phyloP scores from a whole-genome alignment of 768 basidiomycete species.

The Termitomyces sp. region DNA sequence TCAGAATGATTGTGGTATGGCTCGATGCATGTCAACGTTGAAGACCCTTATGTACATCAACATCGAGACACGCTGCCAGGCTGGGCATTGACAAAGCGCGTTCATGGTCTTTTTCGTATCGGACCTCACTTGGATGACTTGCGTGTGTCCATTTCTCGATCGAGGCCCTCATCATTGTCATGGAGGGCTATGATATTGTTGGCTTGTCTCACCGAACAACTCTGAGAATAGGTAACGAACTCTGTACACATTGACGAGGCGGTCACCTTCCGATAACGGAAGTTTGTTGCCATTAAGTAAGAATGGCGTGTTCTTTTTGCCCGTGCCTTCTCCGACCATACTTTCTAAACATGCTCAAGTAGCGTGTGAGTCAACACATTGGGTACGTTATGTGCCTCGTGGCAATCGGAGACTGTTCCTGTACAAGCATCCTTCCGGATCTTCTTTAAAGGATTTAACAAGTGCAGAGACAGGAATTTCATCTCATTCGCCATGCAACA shows the following conservation, averaged over 20 bases:
- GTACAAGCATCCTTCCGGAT: not conserved
- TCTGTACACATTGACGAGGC: not conserved
- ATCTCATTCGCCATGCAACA: conserved; percentile 29
- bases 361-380: not conserved
- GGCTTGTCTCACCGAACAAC: not conserved
- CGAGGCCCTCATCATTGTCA: not conserved
- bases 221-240: not conserved
- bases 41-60: not conserved
- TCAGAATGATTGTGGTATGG: not conserved
- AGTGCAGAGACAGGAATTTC: not conserved
- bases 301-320: not conserved
- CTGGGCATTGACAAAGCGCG: not conserved
- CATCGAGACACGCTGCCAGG: not conserved
- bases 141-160: not conserved
- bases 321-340: not conserved
- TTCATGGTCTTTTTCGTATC: not conserved
- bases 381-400: not conserved
- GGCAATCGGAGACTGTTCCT: not conserved
- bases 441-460: conserved; percentile 14
- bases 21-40: not conserved
- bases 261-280: not conserved
- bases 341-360: not conserved
- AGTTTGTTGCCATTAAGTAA: not conserved
- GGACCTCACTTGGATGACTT: not conserved
- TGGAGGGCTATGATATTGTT: not conserved